phyloP scores from a whole-genome alignment of 2,329 filamentous ascomycete species.

The Hypoxylon sp. region DNA sequence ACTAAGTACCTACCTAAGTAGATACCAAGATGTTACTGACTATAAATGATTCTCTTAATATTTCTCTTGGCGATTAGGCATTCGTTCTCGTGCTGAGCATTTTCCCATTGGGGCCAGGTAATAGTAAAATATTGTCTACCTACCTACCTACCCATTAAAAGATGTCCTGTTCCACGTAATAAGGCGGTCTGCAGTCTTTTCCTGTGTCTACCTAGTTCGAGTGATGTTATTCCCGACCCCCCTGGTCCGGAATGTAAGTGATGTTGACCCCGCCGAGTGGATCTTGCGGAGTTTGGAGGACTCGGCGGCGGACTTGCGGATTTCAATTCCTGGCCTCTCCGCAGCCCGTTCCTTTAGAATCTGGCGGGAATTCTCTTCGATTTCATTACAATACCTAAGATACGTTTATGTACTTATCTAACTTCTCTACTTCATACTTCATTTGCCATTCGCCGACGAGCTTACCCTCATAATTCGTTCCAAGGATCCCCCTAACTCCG shows the following conservation, averaged over 20 bases:
- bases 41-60: neutral
- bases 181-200: neutral
- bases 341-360: conserved; percentile 4
- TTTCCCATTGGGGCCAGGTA: neutral
- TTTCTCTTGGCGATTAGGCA: neutral
- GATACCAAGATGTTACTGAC: too few relatives aligned
- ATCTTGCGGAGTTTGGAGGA: conserved; percentile 34
- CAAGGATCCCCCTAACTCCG: neutral
- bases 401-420: neutral
- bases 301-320: conserved; percentile 43
- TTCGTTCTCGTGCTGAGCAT: too few relatives aligned
- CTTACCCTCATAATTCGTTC: neutral
- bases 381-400: neutral
- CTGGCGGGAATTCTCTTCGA: neutral
- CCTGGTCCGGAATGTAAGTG: neutral
- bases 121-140: too few relatives aligned
- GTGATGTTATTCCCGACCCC: neutral
- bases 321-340: conserved; percentile 18
- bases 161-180: too few relatives aligned
- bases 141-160: too few relatives aligned
- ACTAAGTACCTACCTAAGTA: too few relatives aligned
- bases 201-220: neutral
- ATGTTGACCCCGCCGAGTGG: neutral
- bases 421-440: neutral
- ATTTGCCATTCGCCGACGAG: neutral